A percentile compares a stretch with the other conserved stretches of the same genome.
Conservation (phyloP, 2,329 filamentous ascomycete species). For the Chlorencoelia australis region DNA sequence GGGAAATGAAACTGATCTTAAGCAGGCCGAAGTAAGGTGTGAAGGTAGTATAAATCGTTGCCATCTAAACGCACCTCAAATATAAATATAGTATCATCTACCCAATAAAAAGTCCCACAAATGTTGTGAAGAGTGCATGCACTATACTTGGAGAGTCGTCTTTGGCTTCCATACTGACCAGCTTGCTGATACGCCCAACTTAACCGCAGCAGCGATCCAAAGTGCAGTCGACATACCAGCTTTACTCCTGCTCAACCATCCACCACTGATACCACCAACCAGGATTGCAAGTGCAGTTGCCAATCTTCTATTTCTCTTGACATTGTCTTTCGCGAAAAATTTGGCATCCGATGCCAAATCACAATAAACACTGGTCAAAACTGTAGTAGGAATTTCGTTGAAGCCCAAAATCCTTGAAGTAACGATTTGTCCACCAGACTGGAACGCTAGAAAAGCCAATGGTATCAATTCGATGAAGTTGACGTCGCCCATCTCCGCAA, state of each 20-base stretch:
- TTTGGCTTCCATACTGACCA: slow-evolving; percentile 51
- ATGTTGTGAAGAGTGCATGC: too few relatives aligned
- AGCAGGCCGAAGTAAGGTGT: too few relatives aligned
- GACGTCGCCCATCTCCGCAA: slow-evolving; percentile 20
- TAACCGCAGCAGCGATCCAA: slow-evolving; percentile 37
- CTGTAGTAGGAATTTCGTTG: slow-evolving; percentile 65
- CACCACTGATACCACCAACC: slow-evolving; percentile 43
- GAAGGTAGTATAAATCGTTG: too few relatives aligned
- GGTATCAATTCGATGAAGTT: slow-evolving; percentile 35
- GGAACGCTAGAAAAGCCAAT: slow-evolving; percentile 48
- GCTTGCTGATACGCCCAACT: slow-evolving; percentile 42
- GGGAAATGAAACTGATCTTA: too few relatives aligned
- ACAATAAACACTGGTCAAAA: slow-evolving; percentile 73
- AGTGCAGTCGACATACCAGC: slow-evolving; percentile 41
- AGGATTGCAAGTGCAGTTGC: slow-evolving; percentile 42
- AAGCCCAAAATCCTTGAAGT: slow-evolving; percentile 59
- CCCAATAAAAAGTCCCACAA: too few relatives aligned
- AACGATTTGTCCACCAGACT: slow-evolving; percentile 71
- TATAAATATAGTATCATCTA: too few relatives aligned
- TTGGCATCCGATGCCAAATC: slow-evolving; percentile 62
- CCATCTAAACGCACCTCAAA: too few relatives aligned
- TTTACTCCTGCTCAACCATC: slow-evolving; percentile 41
- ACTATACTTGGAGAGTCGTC: slow-evolving; percentile 4
- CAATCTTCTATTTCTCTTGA: slow-evolving; percentile 42
- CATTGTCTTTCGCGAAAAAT: slow-evolving; percentile 36